Evolutionary conservation across 106 monocot species (phyloP), one percentile per base, ranked within the genome.

Genomic region (Gastrodia elata): DNA sequence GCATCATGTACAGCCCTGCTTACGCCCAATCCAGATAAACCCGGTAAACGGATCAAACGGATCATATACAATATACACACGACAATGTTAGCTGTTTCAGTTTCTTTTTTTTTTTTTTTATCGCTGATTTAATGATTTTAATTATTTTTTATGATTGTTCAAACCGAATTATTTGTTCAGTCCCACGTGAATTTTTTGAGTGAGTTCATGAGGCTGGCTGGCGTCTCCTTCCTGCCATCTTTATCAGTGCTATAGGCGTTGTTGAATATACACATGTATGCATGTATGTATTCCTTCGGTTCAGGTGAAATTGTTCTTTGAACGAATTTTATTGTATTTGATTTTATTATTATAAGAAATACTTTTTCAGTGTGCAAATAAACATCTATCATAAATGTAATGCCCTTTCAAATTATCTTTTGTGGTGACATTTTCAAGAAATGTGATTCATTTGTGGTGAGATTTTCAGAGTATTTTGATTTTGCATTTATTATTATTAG

Each of bases 1-100:
- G 94, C 78, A 91, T 91, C 89, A 94, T 94, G 94, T 94, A 89
- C 87, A 87, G 81, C 22, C 94, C 94, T 6, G n/a, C 39, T 11
- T 94, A 94, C 80, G 86, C 88, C 69, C 82, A 49, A 71, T 91
- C 88, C 76, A 64, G 88, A 37, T 88, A 65, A 80, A 22, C n/a
- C 41, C 70, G 1, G 16, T 8, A 40, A 5, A 24, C 35, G 4
- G 4, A 20, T 69, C 27, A n/a, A 27, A 64, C 5, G 30, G 32
- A 0, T 57, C 24, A n/a, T 15, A 15, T 6, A 15, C 43, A 44
- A 44, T 15, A 44, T 0, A 44, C 15, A 2, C n/a, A n/a, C n/a
- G n/a, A n/a, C 25, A 5, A 57, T 57, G 57, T 57, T 9, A 57
- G 57, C 16, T 26, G 27, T 27, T 58, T 58, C 57, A 27, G 25